These are phyloP conservation scores for Somion occarium DNA, from an alignment of 1,284 basidiomycete genomes.

Conservation along the genomic window DNA sequence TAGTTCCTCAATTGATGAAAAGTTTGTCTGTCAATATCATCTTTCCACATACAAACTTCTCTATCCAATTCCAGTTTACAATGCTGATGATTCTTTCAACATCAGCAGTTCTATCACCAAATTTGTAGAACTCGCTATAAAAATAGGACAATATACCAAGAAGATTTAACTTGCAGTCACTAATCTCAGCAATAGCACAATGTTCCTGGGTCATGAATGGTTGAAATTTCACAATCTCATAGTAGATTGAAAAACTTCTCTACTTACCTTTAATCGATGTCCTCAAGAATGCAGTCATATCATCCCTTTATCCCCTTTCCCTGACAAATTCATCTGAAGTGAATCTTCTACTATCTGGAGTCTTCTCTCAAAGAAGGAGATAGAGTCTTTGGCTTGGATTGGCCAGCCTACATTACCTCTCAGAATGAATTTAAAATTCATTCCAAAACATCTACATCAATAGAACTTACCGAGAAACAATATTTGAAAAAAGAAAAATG, in stretches of 20 bases:
- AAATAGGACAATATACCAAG: conserved; percentile 8
- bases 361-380: conserved; percentile 13
- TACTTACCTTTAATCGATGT: conserved; percentile 14
- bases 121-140: conserved; percentile 4
- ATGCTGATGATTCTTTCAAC: conserved; percentile 18
- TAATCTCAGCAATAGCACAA: conserved; percentile 11
- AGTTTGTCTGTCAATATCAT: conserved; percentile 14
- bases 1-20: conserved; percentile 16
- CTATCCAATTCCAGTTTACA: conserved; percentile 19
- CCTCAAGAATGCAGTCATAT: conserved; percentile 8
- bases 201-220: conserved; percentile 19
- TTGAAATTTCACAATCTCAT: conserved; percentile 20
- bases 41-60: conserved; percentile 12
- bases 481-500: neutral
- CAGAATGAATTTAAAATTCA: neutral
- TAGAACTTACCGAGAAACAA: conserved; percentile 3
- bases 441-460: neutral
- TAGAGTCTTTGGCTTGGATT: conserved; percentile 10
- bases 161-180: conserved; percentile 9
- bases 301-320: neutral
- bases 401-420: neutral
- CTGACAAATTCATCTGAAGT: neutral
- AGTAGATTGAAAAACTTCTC: conserved; percentile 17
- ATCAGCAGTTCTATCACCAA: conserved; percentile 14
- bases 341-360: neutral